Evolutionary conservation across 192 early-diverging fungal genomes (phyloP), one percentile per base, ranked within the genome.

Genomic region (Gorgonomyces haynaldii): DNA sequence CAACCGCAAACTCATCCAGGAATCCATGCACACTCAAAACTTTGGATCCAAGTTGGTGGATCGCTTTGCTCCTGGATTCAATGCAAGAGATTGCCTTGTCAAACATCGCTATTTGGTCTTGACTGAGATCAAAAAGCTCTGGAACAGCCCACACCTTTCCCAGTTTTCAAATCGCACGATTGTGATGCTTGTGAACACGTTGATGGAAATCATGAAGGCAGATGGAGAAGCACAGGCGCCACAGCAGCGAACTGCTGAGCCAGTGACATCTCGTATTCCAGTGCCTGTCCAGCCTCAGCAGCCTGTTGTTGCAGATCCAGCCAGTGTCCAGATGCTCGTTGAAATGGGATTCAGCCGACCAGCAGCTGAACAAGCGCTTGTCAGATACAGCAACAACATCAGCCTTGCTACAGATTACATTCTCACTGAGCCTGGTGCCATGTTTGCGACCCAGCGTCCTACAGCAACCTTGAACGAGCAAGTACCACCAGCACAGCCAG

Each of bases 311-410:
- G 69, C 85, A 3, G 78, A 87, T 62, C 69, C 70, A 22, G 65
- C 64, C 6, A 63, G 68, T 27, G 62, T 93, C 12, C 66, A 76
- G n/a, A 78, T 80, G 32, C 65, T 96, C 10, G 57, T 81, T 10
- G 81, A 86, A 19, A 88, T 97, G 89, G 93, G 93, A 0, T 97
- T 94, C 56, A 64, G 81, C 2, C 68, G 81, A 8, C 63, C 67
- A 15, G 81, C 81, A 7, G 87, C 91, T 1, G 85, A 84, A 52
- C 66, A 60, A 17, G 91, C 90, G 3, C 58, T 97, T 24, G 66
- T 79, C 22, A 76, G 88, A 1, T 81, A 76, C 42, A 67, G 62
- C n/a, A 86, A 86, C 38, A 83, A 84, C 42, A 62, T 93, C 3
- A 68, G 68, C 15, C 69, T 86, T 13, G 93, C 93, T 0, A 79